Evolutionary conservation across 2,329 filamentous ascomycete species (phyloP), one percentile per base, ranked within the genome.

Genomic region (Capronia epimyces): DNA sequence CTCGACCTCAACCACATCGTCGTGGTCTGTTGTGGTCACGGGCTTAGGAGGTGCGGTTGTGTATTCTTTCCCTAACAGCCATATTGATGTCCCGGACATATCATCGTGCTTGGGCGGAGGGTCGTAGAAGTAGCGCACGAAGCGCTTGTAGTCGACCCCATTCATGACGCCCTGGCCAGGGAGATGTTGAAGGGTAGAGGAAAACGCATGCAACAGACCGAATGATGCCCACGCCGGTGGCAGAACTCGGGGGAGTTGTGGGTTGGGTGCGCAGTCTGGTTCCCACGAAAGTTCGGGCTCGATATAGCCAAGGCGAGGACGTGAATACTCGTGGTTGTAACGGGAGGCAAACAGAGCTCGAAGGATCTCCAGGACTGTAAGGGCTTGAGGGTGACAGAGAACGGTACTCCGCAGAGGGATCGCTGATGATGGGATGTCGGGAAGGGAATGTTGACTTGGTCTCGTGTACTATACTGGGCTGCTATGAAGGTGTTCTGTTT

Each of bases 101-200:
- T 82, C 75, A 65, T 95, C 83, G 70, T 96, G 95, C 56, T 79
- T 81, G 4, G 89, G 90, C 58, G 90, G 83, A 0, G 89, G 89
- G 62, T 96, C 90, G 85, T 89, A 95, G 64, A 97, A 84, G 72
- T 87, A 89, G 70, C 91, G 87, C 53, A 96, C 84, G 62, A 96
- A 82, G 57, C 86, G 86, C 69, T 88, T 87, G 65, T 84, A 82
- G 64, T 95, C 87, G 49, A 86, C 80, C 50, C 78, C 82, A 63
- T 77, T 77, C 81, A 85, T 83, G 60, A 53, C 63, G 49, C 46
- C 49, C 52, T 55, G 55, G 39, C 50, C 40, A 24, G 55, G 55
- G 25, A 57, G 52, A 49, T 18, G 49, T 40, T 55, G 52, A 20
- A 55, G 25, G 24, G 46, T 52, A 34, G 50, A 45, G 36, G 56